Base-by-base conservation (phyloP, 2,329 filamentous ascomycete genomes). In the Conoideocrella luteorostrata region DNA sequence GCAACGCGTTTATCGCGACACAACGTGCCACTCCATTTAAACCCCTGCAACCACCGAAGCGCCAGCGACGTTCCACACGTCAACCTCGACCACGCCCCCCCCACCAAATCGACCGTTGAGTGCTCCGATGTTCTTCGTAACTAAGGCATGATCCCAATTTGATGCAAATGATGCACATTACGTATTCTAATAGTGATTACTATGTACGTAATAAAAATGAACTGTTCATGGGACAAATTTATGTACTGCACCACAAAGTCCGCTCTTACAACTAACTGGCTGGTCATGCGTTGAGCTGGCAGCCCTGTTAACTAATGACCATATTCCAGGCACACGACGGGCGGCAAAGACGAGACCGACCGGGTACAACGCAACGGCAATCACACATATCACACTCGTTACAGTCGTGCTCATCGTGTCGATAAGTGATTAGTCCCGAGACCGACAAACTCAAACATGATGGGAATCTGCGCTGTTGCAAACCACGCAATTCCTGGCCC, bases 401-500 rank as follows among this genome's bases (percentile, higher is more conserved):
- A 18, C 5, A 32, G 6, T 36, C 23, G 18, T 17, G 7, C 24
- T 53, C 41, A 51, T 45, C 47, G 48, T 33, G 52, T 26, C 39
- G 53, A 47, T 12, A 67, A 52, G 46, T 68, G 66, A 41, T 64
- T 67, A n/a, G 69, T 68, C 22, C 71, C 71, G 35, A 77, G 50
- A 3, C 73, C 71, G 24, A 82, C 61, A 36, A 78, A 51, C 58
- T 88, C 78, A 58, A 93, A 90, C 32, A 88, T 63, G 21, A 87
- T 68, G 0, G 86, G 86, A 51, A 84, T 82, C n/a, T 76, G 71
- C 52, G 87, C 86, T 2, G 88, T 81, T 3, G 87, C 86, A 47
- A 94, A 70, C 81, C 83, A 89, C 41, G 75, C 88, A 62, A 95
- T 95, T 36, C 88, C 87, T 88, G 11, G 5, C 3, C 22, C 12